Conservation (phyloP, 192 early-diverging fungal species). For the Linnemannia hyalina region DNA sequence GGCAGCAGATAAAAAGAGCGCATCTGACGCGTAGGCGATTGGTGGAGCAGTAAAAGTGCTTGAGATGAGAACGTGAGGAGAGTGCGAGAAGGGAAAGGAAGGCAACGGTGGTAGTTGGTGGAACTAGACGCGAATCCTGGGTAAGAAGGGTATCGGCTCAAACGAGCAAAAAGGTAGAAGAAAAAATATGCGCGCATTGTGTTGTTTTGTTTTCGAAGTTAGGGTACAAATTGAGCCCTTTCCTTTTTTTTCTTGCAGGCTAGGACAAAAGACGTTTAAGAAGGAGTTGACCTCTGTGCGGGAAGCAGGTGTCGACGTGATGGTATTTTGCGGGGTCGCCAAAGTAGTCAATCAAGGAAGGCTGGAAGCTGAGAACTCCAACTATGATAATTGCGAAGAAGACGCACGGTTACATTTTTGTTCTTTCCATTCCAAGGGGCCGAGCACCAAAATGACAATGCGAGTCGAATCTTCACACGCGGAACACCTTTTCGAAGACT, state of each 20-base stretch:
- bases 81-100: not conserved
- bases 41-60: not conserved
- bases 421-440: not conserved
- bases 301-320: not conserved
- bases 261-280: too few relatives aligned
- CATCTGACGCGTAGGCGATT: not conserved
- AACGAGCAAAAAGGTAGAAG: not conserved
- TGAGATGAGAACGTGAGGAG: not conserved
- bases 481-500: not conserved
- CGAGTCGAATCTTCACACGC: not conserved
- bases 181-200: slow-evolving; percentile 4
- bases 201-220: not conserved
- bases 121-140: not conserved
- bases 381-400: not conserved
- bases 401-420: not conserved
- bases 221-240: not conserved
- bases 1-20: not conserved
- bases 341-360: not conserved
- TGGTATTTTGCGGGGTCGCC: not conserved
- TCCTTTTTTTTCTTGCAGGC: not conserved
- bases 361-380: too few relatives aligned
- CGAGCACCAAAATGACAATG: not conserved
- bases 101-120: not conserved
- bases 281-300: too few relatives aligned
- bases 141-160: not conserved